phyloP scores from a whole-genome alignment of 2,329 filamentous ascomycete genomes.

The Aphanoascus verrucosus region DNA sequence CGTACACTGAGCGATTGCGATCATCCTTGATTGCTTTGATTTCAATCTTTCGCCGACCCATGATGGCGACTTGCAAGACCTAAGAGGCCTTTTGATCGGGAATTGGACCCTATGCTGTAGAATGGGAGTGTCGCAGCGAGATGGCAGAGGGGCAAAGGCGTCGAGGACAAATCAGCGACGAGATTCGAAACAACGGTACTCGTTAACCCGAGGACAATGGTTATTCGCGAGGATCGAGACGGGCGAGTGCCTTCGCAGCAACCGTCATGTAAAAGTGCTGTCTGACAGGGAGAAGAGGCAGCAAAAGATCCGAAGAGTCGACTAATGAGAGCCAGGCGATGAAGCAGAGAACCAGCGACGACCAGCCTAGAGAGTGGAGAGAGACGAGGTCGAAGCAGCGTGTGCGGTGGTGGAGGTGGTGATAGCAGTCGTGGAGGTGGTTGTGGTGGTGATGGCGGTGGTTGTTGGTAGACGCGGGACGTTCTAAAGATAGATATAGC shows the following conservation, averaged over 20 bases:
- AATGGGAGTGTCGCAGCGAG: neutral
- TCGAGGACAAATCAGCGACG: too few species aligned
- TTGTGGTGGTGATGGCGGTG: neutral
- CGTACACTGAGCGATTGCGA: slow-evolving; percentile 93
- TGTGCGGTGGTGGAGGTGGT: neutral
- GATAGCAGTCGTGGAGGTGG: neutral
- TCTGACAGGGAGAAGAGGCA: too few species aligned
- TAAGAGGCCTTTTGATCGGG: neutral
- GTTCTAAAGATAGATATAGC: slow-evolving; percentile 13
- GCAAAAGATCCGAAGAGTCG: too few species aligned
- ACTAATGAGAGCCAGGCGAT: neutral
- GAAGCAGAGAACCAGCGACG: too few species aligned
- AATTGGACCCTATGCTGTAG: neutral
- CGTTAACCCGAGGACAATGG: too few species aligned
- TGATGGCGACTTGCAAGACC: slow-evolving; percentile 33
- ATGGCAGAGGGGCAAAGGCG: neutral
- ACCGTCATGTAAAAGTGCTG: too few species aligned
- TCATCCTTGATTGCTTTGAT: slow-evolving; percentile 99
- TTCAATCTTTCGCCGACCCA: slow-evolving; percentile 99
- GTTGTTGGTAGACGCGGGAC: slow-evolving; percentile 10
- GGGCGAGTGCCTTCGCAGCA: too few species aligned
- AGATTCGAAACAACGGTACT: too few species aligned
- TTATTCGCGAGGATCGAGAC: too few species aligned
- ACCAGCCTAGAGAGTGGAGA: neutral
- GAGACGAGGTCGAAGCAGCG: neutral